These are phyloP conservation scores for Geosmithia flava DNA, from an alignment of 2,329 filamentous ascomycete genomes.

Conservation along the genomic window DNA sequence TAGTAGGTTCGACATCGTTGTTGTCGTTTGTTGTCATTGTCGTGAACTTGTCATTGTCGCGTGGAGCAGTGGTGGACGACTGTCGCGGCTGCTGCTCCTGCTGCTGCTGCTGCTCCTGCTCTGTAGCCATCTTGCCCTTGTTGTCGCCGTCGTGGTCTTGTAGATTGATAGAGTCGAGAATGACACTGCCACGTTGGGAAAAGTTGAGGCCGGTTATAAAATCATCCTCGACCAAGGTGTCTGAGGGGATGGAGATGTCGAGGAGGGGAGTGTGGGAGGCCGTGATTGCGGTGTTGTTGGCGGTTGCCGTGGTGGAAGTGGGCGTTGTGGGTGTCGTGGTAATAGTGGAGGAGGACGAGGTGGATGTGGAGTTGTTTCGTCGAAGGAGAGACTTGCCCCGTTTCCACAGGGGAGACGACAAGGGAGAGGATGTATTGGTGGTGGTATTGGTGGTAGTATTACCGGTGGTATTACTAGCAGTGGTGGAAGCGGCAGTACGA, in stretches of 20 bases:
- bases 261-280: constrained; percentile 37
- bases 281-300: not conserved
- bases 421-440: not conserved
- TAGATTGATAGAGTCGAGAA: constrained; percentile 25
- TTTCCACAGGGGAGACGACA: not conserved
- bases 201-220: constrained; percentile 45
- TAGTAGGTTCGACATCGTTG: not conserved
- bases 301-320: not conserved
- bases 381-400: not conserved
- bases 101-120: constrained; percentile 2
- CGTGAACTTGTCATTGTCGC: not conserved
- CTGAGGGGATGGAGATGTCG: constrained; percentile 42
- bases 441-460: not conserved
- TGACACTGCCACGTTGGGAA: constrained; percentile 51
- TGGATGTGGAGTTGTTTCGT: not conserved
- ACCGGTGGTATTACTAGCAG: too few species aligned
- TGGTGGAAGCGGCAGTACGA: not conserved
- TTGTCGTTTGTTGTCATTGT: not conserved
- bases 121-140: constrained; percentile 6
- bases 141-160: not conserved
- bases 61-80: not conserved
- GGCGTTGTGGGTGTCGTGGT: not conserved
- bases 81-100: constrained; percentile 4
- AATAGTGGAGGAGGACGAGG: not conserved
- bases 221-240: constrained; percentile 43